Conservation (phyloP, 2,329 filamentous ascomycete genomes). For the Sporothrix schenckii region DNA sequence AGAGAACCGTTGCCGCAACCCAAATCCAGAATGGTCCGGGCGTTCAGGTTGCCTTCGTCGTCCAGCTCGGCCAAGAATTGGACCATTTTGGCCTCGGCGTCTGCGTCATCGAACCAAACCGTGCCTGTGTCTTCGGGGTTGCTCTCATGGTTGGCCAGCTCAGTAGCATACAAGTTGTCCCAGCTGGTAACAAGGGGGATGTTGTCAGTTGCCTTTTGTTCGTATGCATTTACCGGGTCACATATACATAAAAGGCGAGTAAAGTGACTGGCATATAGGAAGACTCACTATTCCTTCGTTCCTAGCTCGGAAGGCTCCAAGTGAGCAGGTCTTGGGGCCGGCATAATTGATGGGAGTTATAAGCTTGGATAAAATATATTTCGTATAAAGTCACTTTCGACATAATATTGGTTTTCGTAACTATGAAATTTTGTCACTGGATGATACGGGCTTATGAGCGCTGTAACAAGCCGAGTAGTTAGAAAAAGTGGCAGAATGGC, state of each 20-base stretch:
- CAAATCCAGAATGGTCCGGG: conserved; percentile 74
- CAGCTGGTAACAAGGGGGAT: conserved; percentile 56
- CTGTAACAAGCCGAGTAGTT: neutral
- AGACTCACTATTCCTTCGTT: conserved; percentile 82
- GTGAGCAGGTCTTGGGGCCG: conserved; percentile 56
- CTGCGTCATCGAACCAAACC: conserved; percentile 94
- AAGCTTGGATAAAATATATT: neutral
- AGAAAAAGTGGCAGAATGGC: conserved; percentile 24
- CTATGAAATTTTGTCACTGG: neutral
- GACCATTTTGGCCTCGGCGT: conserved; percentile 80
- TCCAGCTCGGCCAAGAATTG: conserved; percentile 58
- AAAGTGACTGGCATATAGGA: conserved; percentile 5
- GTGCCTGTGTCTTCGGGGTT: conserved; percentile 82
- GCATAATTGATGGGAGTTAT: conserved; percentile 3
- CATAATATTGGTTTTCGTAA: neutral
- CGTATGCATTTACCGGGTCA: neutral
- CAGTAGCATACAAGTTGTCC: conserved; percentile 72
- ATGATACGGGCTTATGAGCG: neutral
- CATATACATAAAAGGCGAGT: neutral
- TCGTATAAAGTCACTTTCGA: neutral
- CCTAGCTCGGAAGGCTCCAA: conserved; percentile 79
- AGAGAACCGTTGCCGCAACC: conserved; percentile 94
- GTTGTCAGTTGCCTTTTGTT: neutral
- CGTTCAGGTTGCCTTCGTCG: conserved; percentile 39
- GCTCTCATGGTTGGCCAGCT: conserved; percentile 70